These are phyloP conservation scores for Ogataea glucozyma DNA, from an alignment of 805 yeast genomes.

Conservation along the genomic window DNA sequence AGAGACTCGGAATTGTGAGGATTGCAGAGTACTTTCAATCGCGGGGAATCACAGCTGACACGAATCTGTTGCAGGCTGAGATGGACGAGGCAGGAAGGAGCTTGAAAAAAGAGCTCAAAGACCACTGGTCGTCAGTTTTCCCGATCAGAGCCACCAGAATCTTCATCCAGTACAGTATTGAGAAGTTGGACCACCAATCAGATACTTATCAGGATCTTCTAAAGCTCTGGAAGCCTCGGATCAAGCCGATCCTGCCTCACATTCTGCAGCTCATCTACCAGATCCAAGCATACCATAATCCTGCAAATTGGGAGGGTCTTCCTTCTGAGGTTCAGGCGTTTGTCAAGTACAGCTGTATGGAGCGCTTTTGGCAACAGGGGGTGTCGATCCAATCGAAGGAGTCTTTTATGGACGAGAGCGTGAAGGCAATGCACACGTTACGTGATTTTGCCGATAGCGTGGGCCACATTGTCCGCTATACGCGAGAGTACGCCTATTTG, in stretches of 20 bases:
- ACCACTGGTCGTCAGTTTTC: slow-evolving; percentile 91
- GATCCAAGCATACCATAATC: slow-evolving; percentile 92
- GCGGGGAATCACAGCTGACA: slow-evolving; percentile 74
- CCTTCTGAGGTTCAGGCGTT: slow-evolving; percentile 91
- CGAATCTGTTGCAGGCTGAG: slow-evolving; percentile 71
- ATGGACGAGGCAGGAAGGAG: slow-evolving; percentile 89
- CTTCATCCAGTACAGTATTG: slow-evolving; percentile 93
- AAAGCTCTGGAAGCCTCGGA: slow-evolving; percentile 87
- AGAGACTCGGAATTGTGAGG: slow-evolving; percentile 88
- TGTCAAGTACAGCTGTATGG: slow-evolving; percentile 85
- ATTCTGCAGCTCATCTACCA: slow-evolving; percentile 84
- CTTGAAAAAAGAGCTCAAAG: slow-evolving; percentile 75
- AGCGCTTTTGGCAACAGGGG: slow-evolving; percentile 98
- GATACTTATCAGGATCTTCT: slow-evolving; percentile 71
- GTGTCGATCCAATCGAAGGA: slow-evolving; percentile 92
- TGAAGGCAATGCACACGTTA: slow-evolving; percentile 88
- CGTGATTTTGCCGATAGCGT: slow-evolving; percentile 97
- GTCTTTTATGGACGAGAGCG: slow-evolving; percentile 90
- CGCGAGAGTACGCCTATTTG: slow-evolving; percentile 91
- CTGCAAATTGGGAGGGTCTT: slow-evolving; percentile 83
- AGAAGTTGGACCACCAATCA: slow-evolving; percentile 77
- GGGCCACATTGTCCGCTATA: slow-evolving; percentile 92
- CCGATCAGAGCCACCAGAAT: slow-evolving; percentile 96
- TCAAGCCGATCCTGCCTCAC: slow-evolving; percentile 88
- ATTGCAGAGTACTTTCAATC: slow-evolving; percentile 88